Base-by-base conservation (phyloP, 2,329 filamentous ascomycete genomes). In the Sclerotinia sclerotiorum region DNA sequence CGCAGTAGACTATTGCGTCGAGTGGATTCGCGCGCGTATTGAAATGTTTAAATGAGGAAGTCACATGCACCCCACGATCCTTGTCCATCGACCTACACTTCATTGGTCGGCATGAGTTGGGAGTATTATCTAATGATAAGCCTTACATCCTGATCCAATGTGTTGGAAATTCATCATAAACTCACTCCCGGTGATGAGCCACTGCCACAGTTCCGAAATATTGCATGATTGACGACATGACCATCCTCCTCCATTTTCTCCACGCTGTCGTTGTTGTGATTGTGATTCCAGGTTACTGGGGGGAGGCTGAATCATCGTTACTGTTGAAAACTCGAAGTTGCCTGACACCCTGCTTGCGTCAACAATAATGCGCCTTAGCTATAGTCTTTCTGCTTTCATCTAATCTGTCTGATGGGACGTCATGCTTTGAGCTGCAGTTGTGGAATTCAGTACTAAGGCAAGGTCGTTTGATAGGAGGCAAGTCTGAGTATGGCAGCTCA, bases 11-110 rank as follows among this genome's bases (percentile, higher is more conserved):
- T 49, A 19, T 21, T 44, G 27, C 57, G 44, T 27, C 17, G 24
- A 44, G 35, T 35, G 13, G 19, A 19, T 42, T 57, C 21, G n/a
- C 15, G 54, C 55, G 55, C 55, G 32, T 24, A 2, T 39, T 42
- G n/a, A 42, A 39, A 57, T 13, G n/a, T 57, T 15, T 27, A 8
- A 27, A 27, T 17, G 27, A 19, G 27, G n/a, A 27, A 27, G 35
- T 58, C 35, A 58, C 55, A 58, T 58, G 55, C n/a, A 58, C 6
- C 35, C 35, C 29, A 44, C 29, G 21, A 61, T 61, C 44, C 29
- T 35, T 49, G 27, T 61, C 42, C 27, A 8, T 39, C 39, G 8
- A 13, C 10, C 39, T 39, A 8, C 29, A 55, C 11, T 42, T 2
- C 10, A 44, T 44, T 27, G 11, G 8, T 54, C 17, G 5, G 15